Evolutionary conservation across 129 eudicot species (phyloP).

Genomic region (Deinandra increscens): DNA sequence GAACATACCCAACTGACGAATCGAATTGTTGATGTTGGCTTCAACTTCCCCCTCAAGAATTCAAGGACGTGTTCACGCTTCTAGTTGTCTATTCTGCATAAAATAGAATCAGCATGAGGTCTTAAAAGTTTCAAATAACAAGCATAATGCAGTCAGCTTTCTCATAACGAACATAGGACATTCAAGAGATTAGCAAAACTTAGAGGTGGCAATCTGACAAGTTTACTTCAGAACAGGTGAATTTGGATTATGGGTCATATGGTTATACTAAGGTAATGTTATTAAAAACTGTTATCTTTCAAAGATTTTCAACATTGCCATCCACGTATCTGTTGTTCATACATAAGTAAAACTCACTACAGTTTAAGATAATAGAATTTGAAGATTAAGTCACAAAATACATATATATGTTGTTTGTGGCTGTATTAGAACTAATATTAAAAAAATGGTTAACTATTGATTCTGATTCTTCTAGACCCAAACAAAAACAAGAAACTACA

Average conservation of each 20-base stretch:
- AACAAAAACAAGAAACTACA: no score
- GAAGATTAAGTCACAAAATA: no score
- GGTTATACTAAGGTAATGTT: not conserved
- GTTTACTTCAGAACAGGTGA: not conserved
- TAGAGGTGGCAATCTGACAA: not conserved
- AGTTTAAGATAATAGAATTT: no score
- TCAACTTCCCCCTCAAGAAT: conserved; percentile 75
- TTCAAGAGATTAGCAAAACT: not conserved
- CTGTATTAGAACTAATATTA: no score
- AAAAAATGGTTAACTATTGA: no score
- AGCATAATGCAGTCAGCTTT: not conserved
- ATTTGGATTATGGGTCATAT: not conserved
- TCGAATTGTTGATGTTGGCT: conserved; percentile 48
- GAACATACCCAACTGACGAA: conserved; percentile 18
- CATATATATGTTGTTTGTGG: no score
- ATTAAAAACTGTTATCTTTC: no score
- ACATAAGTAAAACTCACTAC: no score
- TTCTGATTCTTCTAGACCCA: no score
- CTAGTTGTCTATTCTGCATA: conserved; percentile 88
- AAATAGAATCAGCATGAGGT: conserved; percentile 4
- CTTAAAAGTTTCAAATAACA: conserved; percentile 14
- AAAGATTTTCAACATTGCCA: no score
- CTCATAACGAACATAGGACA: not conserved
- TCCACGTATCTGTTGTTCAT: no score
- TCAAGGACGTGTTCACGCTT: conserved; percentile 89